These are phyloP conservation scores for Fraxinus quadrangulata DNA, from an alignment of 257 asterid species.

Conservation along the genomic window DNA sequence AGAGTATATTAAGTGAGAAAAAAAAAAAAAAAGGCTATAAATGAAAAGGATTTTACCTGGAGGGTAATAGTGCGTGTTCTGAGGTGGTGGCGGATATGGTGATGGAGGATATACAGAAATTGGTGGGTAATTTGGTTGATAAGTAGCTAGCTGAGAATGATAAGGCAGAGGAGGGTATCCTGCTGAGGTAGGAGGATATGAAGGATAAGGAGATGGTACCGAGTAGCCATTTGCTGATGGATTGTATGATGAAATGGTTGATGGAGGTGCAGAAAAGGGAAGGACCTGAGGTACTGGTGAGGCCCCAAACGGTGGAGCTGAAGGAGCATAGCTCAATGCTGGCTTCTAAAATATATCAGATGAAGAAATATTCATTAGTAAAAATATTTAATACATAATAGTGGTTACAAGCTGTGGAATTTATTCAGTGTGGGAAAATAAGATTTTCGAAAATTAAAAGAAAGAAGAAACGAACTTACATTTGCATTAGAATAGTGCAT, in stretches of 20 bases:
- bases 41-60: slow-evolving; percentile 35
- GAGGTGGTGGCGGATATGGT: slow-evolving; percentile 51
- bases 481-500: slow-evolving; percentile 76
- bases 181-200: slow-evolving; percentile 39
- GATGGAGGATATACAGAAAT: slow-evolving; percentile 37
- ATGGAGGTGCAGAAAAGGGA: slow-evolving; percentile 42
- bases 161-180: slow-evolving; percentile 52
- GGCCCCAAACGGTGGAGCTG: slow-evolving; percentile 33
- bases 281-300: slow-evolving; percentile 33
- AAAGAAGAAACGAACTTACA: slow-evolving; percentile 40
- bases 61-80: slow-evolving; percentile 39
- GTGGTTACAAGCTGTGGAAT: background rate
- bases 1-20: background rate
- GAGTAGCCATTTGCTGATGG: slow-evolving; percentile 32
- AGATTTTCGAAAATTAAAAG: background rate
- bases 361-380: background rate
- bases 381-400: background rate
- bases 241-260: slow-evolving; percentile 36
- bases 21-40: background rate
- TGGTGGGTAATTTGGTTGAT: slow-evolving; percentile 40
- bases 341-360: slow-evolving; percentile 41
- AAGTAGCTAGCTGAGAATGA: slow-evolving; percentile 37
- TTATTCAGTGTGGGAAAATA: background rate
- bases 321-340: slow-evolving; percentile 36
- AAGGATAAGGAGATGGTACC: slow-evolving; percentile 35